phyloP scores from a whole-genome alignment of 1,139 yeast genomes.

The Lodderomyces margitis region DNA sequence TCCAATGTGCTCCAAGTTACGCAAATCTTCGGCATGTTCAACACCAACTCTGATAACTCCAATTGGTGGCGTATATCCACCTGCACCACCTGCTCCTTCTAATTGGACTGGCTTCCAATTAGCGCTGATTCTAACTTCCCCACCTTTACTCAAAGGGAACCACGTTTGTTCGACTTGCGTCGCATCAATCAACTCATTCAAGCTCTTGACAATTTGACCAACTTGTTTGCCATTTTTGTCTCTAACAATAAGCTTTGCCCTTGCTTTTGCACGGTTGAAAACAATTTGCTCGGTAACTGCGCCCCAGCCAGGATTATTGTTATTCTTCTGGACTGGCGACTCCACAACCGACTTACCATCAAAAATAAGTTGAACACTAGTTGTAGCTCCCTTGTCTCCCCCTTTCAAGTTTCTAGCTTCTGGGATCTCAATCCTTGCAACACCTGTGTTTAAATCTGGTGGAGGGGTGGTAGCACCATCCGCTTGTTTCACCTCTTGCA shows the following conservation, averaged over 20 bases:
- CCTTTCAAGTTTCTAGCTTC: slow-evolving; percentile 52
- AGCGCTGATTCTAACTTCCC: slow-evolving; percentile 68
- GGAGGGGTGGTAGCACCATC: slow-evolving; percentile 88
- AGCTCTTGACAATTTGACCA: slow-evolving; percentile 61
- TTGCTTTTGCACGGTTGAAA: slow-evolving; percentile 67
- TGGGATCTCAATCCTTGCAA: slow-evolving; percentile 57
- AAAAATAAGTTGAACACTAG: slow-evolving; percentile 69
- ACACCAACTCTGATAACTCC: slow-evolving; percentile 83
- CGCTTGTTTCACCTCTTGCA: slow-evolving; percentile 70
- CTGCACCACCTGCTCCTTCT: slow-evolving; percentile 61
- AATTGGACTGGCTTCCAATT: slow-evolving; percentile 86
- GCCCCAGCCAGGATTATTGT: slow-evolving; percentile 69
- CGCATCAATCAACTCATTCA: slow-evolving; percentile 74
- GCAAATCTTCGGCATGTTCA: slow-evolving; percentile 67
- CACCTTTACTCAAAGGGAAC: slow-evolving; percentile 70
- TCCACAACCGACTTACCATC: slow-evolving; percentile 58
- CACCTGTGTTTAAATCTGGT: slow-evolving; percentile 92
- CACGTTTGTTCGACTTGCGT: slow-evolving; percentile 73
- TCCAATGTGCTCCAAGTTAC: slow-evolving; percentile 85
- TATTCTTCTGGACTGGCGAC: slow-evolving; percentile 58
- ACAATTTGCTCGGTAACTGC: slow-evolving; percentile 68
- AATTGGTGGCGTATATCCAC: slow-evolving; percentile 87
- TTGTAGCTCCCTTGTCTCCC: slow-evolving; percentile 49
- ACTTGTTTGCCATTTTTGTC: slow-evolving; percentile 56
- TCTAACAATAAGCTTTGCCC: slow-evolving; percentile 62